These are phyloP conservation scores for Omphalotus guepiniiformis DNA, from an alignment of 768 basidiomycete genomes.

Conservation along the genomic window DNA sequence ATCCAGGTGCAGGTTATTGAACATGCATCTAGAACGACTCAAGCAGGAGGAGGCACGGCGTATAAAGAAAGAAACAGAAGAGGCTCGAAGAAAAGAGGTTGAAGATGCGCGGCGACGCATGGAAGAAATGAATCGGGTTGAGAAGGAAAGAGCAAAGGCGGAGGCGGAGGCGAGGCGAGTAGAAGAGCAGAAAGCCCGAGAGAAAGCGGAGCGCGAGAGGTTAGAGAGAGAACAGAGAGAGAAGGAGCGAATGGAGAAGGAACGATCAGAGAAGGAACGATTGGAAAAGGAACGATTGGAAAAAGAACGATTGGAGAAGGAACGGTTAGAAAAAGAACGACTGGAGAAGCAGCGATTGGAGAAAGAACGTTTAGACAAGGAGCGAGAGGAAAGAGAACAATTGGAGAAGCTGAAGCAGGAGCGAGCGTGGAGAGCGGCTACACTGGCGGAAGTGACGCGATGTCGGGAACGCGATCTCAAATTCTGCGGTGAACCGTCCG, in stretches of 20 bases:
- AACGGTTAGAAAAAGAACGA: not conserved
- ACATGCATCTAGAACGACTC: conserved; percentile 14
- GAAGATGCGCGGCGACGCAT: no score
- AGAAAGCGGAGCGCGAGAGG: not conserved
- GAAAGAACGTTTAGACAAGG: no score
- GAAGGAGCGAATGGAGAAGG: not conserved
- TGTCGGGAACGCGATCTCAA: not conserved
- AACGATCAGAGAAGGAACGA: not conserved
- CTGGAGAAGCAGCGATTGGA: no score
- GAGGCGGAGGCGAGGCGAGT: not conserved
- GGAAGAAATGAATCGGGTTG: no score
- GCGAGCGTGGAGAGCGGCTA: not conserved
- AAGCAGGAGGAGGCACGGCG: conserved; percentile 9
- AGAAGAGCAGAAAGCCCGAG: not conserved
- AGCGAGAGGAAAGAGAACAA: not conserved
- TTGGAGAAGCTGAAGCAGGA: not conserved
- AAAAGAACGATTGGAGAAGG: not conserved
- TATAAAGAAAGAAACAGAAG: no score
- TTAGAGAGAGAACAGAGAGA: not conserved
- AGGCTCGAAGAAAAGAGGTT: conserved; percentile 4
- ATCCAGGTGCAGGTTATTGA: conserved; percentile 14
- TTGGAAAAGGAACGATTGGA: not conserved
- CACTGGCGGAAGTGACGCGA: not conserved
- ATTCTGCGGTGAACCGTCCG: not conserved
- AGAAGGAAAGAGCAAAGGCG: not conserved